Conservation (phyloP, 331 rosid species). For the Spiraea crenata region DNA sequence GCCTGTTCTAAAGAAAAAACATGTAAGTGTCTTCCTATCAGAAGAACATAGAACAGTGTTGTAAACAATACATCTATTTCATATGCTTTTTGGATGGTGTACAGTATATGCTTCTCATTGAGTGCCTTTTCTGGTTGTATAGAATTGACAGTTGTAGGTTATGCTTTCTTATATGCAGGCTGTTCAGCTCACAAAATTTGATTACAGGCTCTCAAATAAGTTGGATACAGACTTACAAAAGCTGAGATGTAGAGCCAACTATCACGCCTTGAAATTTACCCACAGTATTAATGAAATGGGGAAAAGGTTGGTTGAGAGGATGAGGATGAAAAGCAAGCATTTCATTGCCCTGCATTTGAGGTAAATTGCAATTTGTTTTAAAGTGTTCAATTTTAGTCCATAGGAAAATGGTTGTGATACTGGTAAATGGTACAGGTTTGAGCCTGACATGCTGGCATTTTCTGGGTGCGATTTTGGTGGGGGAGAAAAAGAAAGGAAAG, state of each 20-base stretch:
- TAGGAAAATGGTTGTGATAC: slow-evolving; percentile 14
- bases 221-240: slow-evolving; percentile 64
- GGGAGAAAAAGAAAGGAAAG: slow-evolving; percentile 66
- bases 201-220: slow-evolving; percentile 83
- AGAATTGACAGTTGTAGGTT: slow-evolving; percentile 10
- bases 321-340: slow-evolving; percentile 65
- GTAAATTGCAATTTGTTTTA: slow-evolving; percentile 35
- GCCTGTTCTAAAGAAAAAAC: slow-evolving; percentile 64
- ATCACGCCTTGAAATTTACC: slow-evolving; percentile 79
- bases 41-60: background rate
- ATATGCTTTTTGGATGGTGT: background rate
- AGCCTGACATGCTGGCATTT: slow-evolving; percentile 96
- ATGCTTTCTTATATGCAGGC: slow-evolving; percentile 44
- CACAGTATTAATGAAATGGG: slow-evolving; percentile 62
- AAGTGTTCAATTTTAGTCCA: background rate
- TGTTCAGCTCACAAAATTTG: slow-evolving; percentile 83
- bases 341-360: slow-evolving; percentile 90
- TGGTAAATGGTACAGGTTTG: slow-evolving; percentile 53
- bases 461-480: slow-evolving; percentile 97
- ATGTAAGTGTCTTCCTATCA: slow-evolving; percentile 43
- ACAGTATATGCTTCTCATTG: background rate
- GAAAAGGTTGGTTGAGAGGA: slow-evolving; percentile 54
- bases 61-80: background rate
- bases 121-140: slow-evolving; percentile 2
- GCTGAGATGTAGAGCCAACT: slow-evolving; percentile 85